A percentile compares a stretch with the other conserved stretches of the same genome.
Evolutionary conservation across 2,329 filamentous ascomycete genomes (phyloP).

Genomic region (Dactylellina haptotyla): DNA sequence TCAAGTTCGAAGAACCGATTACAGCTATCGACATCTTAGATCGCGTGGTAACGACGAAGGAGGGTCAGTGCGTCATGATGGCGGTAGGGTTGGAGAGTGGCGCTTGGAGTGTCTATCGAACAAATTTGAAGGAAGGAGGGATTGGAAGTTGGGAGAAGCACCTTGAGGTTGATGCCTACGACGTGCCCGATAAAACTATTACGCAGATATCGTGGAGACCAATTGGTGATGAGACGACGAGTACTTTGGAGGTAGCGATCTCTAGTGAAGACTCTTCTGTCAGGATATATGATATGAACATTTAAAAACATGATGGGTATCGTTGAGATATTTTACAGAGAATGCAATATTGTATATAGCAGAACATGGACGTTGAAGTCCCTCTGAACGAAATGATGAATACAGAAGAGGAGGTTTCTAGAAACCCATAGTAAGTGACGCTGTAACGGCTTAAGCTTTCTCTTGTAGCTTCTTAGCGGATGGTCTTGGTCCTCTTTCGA

Average conservation of each 20-base stretch:
- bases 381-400: conserved; percentile 26
- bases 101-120: conserved; percentile 62
- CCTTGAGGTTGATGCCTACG: conserved; percentile 62
- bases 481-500: conserved; percentile 75
- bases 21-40: conserved; percentile 76
- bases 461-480: conserved; percentile 35
- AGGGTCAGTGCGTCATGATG: conserved; percentile 59
- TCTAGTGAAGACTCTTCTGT: conserved; percentile 57
- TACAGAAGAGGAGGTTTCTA: neutral
- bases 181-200: conserved; percentile 72
- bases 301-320: conserved; percentile 30
- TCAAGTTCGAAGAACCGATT: conserved; percentile 70
- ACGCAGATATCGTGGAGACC: conserved; percentile 60
- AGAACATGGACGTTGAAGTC: conserved; percentile 51
- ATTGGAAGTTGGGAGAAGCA: conserved; percentile 56
- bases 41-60: conserved; percentile 56
- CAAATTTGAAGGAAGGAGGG: conserved; percentile 59
- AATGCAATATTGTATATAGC: neutral
- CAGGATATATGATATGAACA: conserved; percentile 53
- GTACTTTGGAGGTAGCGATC: conserved; percentile 60
- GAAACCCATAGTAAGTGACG: too few species aligned
- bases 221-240: conserved; percentile 24
- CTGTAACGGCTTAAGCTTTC: neutral
- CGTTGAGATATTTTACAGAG: conserved; percentile 44
- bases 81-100: conserved; percentile 66